Conservation (phyloP, 2,329 filamentous ascomycete genomes). For the Ophiocordyceps australis region DNA sequence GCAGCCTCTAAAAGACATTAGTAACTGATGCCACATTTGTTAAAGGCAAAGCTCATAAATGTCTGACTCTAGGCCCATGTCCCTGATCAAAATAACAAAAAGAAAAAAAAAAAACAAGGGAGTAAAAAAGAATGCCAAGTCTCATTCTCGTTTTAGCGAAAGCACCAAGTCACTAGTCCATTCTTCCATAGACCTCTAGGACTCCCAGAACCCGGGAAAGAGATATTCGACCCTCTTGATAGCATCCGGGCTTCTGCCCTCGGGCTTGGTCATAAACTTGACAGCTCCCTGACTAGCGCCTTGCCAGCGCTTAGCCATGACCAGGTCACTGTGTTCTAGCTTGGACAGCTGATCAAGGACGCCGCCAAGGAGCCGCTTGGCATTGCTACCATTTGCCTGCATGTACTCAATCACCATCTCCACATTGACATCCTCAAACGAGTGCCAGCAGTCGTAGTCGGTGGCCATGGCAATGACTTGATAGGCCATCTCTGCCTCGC, state of each 20-base stretch:
- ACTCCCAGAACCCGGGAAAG: slow-evolving; percentile 62
- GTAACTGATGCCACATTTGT: no score
- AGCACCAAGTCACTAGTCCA: no score
- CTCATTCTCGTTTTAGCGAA: no score
- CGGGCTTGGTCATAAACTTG: slow-evolving; percentile 63
- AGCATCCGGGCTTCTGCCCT: slow-evolving; percentile 54
- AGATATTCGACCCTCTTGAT: slow-evolving; percentile 69
- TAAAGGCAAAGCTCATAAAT: no score
- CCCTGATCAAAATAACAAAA: no score
- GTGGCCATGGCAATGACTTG: slow-evolving; percentile 99
- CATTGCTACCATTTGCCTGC: slow-evolving; percentile 82
- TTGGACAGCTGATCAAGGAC: slow-evolving; percentile 75
- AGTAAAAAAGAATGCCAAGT: no score
- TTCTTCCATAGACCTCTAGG: slow-evolving; percentile 10
- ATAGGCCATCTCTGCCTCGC: slow-evolving; percentile 90
- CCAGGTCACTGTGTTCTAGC: slow-evolving; percentile 56
- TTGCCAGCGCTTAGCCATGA: slow-evolving; percentile 66
- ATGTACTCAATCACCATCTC: slow-evolving; percentile 96
- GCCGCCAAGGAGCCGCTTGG: slow-evolving; percentile 64
- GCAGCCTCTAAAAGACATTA: no score
- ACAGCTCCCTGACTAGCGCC: slow-evolving; percentile 63
- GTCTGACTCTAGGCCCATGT: no score
- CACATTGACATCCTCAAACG: slow-evolving; percentile 68
- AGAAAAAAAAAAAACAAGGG: no score
- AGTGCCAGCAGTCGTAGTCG: slow-evolving; percentile 98